Conservation (phyloP, 108 stramenopile genomes). For the Bacterosira constricta region DNA sequence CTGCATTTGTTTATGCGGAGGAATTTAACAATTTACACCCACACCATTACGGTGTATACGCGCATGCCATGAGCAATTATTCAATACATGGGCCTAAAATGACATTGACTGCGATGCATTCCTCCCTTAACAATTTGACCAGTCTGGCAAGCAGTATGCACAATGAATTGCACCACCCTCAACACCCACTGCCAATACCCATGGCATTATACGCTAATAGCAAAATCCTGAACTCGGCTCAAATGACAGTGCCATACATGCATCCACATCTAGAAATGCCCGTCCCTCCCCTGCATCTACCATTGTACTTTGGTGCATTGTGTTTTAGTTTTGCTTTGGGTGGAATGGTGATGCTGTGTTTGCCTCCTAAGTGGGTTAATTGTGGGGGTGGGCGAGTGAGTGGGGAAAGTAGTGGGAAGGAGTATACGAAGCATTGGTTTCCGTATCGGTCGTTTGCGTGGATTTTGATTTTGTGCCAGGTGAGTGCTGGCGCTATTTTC, state of each 20-base stretch:
- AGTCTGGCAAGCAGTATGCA: background rate
- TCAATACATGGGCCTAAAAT: background rate
- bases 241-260: conserved; percentile 41
- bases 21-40: conserved; percentile 12
- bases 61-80: background rate
- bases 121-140: background rate
- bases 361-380: conserved; percentile 29
- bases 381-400: conserved; percentile 13
- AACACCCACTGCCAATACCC: background rate
- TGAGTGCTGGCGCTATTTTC: background rate
- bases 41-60: conserved; percentile 14
- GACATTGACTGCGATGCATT: background rate
- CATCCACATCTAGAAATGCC: conserved; percentile 42
- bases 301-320: conserved; percentile 49
- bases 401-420: background rate
- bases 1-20: conserved; percentile 28
- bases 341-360: conserved; percentile 31
- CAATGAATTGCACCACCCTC: background rate
- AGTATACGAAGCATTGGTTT: conserved; percentile 41
- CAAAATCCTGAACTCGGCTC: background rate
- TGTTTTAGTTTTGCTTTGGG: conserved; percentile 51
- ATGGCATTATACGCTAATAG: background rate
- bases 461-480: conserved; percentile 45
- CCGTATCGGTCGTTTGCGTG: conserved; percentile 47
- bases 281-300: conserved; percentile 47